These are phyloP conservation scores for Lactarius deliciosus DNA, from an alignment of 768 basidiomycete genomes.

Conservation along the genomic window DNA sequence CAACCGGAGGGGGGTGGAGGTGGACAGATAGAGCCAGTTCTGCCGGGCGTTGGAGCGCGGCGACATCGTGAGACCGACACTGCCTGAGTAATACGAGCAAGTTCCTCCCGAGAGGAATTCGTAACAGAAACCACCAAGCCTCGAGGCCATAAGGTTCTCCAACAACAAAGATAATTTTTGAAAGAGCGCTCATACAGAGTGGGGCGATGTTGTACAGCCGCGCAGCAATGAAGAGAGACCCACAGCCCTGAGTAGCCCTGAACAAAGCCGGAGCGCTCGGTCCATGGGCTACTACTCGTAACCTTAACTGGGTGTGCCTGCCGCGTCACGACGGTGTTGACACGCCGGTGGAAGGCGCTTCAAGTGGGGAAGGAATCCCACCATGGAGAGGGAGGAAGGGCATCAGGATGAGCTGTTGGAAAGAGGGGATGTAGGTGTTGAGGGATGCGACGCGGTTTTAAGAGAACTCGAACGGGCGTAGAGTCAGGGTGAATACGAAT, in stretches of 20 bases:
- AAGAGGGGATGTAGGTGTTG: neutral
- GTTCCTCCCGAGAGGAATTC: constrained; percentile 20
- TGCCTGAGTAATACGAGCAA: neutral
- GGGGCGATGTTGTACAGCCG: constrained; percentile 1
- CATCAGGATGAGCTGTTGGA: neutral
- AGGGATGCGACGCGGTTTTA: neutral
- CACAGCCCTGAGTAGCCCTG: constrained; percentile 14
- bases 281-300: neutral
- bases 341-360: neutral
- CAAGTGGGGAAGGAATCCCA: neutral
- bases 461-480: neutral
- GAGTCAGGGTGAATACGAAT: constrained; percentile 20
- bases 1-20: neutral
- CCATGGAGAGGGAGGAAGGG: neutral
- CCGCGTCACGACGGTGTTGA: neutral
- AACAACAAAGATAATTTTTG: neutral
- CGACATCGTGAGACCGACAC: neutral
- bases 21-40: neutral
- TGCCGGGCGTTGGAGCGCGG: neutral
- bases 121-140: constrained; percentile 10
- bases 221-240: constrained; percentile 1
- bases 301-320: neutral
- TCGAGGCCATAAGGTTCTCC: neutral
- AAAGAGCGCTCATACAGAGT: neutral
- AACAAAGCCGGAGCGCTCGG: constrained; percentile 13